A percentile compares a stretch with the other conserved stretches of the same genome.
phyloP scores from a whole-genome alignment of 139 green algal species.

The Chlorella ohadii region DNA sequence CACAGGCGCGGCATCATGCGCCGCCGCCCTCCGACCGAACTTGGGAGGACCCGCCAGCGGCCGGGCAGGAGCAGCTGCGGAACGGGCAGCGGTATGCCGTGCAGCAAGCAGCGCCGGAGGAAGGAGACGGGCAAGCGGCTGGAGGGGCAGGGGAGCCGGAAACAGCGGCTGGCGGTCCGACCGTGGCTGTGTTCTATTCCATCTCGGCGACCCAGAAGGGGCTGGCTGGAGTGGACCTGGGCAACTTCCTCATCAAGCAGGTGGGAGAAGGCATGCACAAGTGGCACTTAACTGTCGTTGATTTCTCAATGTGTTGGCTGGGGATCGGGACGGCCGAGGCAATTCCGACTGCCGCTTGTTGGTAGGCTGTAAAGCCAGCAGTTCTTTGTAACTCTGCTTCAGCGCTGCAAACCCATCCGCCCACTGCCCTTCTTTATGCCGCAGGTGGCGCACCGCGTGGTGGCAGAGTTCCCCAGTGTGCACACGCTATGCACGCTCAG shows the following conservation, averaged over 20 bases:
- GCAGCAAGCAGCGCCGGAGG: background rate
- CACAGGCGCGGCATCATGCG: background rate
- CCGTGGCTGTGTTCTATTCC: constrained; percentile 81
- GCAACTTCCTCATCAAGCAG: constrained; percentile 86
- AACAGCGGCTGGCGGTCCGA: background rate
- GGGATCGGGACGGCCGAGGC: no score
- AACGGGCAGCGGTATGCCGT: background rate
- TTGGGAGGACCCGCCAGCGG: background rate
- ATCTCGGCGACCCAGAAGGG: constrained; percentile 76
- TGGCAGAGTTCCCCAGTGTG: constrained; percentile 60
- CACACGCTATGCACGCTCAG: constrained; percentile 76
- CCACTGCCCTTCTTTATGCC: background rate
- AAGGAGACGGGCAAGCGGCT: background rate
- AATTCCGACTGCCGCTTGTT: no score
- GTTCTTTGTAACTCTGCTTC: no score
- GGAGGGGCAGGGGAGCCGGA: background rate
- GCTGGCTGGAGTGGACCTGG: constrained; percentile 81
- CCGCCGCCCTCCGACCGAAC: background rate
- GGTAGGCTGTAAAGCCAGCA: no score
- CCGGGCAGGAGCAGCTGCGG: background rate
- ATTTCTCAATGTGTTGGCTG: no score
- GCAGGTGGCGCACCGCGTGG: constrained; percentile 51
- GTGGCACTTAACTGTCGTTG: no score
- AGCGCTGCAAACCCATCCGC: no score
- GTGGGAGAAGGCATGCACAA: background rate